phyloP scores from a whole-genome alignment of 192 early-diverging fungal genomes.

The Chytriomyces sp. region DNA sequence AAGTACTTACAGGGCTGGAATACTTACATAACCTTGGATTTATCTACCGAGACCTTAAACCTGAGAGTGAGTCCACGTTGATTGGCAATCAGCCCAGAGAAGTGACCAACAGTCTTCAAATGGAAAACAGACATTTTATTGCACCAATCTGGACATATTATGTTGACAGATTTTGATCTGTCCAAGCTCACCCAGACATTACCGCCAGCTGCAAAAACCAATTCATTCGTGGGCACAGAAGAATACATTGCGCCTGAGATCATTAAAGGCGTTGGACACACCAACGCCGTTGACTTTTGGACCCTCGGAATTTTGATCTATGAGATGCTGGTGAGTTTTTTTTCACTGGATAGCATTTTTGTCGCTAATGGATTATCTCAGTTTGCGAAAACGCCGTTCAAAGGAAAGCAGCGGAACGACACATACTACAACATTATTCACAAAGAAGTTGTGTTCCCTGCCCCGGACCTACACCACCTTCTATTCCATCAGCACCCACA shows the following conservation, averaged over 20 bases:
- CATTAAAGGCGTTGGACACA: conserved; percentile 93
- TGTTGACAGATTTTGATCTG: conserved; percentile 98
- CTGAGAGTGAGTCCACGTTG: conserved; percentile 76
- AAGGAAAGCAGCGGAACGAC: conserved; percentile 80
- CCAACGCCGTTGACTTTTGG: conserved; percentile 97
- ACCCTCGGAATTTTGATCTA: conserved; percentile 96
- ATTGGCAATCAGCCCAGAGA: conserved; percentile 15
- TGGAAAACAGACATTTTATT: conserved; percentile 68
- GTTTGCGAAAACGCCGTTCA: conserved; percentile 96
- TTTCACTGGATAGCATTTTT: conserved; percentile 19
- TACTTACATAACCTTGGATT: conserved; percentile 96
- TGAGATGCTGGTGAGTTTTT: conserved; percentile 81
- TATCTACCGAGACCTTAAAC: conserved; percentile 98
- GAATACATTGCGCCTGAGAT: conserved; percentile 99
- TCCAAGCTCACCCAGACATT: conserved; percentile 89
- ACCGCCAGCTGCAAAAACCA: conserved; percentile 82
- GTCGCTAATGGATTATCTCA: conserved; percentile 31
- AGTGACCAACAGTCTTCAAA: background rate
- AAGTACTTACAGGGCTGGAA: conserved; percentile 92
- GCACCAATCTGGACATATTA: conserved; percentile 95
- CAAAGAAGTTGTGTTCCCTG: conserved; percentile 76
- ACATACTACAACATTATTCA: conserved; percentile 89
- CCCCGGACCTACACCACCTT: conserved; percentile 24
- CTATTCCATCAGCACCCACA: background rate
- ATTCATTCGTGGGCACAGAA: conserved; percentile 98